Evolutionary conservation across 2,329 filamentous ascomycete genomes (phyloP).

Genomic region (Malbranchea zuffiana): DNA sequence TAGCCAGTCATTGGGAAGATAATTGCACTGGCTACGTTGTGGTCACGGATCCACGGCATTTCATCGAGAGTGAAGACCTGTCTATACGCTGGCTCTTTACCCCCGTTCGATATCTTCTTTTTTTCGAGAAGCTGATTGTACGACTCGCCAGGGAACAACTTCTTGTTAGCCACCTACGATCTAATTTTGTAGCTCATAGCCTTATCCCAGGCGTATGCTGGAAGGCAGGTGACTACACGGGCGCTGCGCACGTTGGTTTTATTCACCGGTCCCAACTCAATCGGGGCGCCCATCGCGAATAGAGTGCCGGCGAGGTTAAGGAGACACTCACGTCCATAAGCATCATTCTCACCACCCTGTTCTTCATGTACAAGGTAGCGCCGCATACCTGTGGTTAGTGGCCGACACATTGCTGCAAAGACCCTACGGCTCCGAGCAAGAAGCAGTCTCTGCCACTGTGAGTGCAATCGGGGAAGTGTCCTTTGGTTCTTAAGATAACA

Average conservation of each 20-base stretch:
- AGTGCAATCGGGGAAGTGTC: conserved; percentile 5
- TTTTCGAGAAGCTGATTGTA: conserved; percentile 19
- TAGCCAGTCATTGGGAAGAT: neutral
- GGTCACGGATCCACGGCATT: conserved; percentile 7
- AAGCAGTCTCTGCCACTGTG: no score
- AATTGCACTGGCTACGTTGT: neutral
- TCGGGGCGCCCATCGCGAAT: conserved; percentile 4
- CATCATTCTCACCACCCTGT: no score
- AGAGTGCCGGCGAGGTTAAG: conserved; percentile 5
- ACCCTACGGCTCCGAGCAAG: no score
- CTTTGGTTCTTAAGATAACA: conserved; percentile 3
- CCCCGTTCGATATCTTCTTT: neutral
- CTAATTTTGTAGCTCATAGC: conserved; percentile 9
- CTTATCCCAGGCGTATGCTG: conserved; percentile 15
- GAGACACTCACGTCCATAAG: no score
- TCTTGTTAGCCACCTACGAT: conserved; percentile 6
- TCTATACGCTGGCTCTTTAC: conserved; percentile 1
- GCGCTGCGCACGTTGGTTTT: conserved; percentile 4
- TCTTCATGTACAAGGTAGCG: no score
- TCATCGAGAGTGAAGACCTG: conserved; percentile 1
- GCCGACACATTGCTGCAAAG: no score
- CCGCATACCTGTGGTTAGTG: no score
- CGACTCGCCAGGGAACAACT: conserved; percentile 5
- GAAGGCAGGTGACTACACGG: conserved; percentile 7
- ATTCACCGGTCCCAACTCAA: conserved; percentile 6